Evolutionary conservation across 2,329 filamentous ascomycete species (phyloP), one percentile per base, ranked within the genome.

Genomic region (Aureobasidium zeae): DNA sequence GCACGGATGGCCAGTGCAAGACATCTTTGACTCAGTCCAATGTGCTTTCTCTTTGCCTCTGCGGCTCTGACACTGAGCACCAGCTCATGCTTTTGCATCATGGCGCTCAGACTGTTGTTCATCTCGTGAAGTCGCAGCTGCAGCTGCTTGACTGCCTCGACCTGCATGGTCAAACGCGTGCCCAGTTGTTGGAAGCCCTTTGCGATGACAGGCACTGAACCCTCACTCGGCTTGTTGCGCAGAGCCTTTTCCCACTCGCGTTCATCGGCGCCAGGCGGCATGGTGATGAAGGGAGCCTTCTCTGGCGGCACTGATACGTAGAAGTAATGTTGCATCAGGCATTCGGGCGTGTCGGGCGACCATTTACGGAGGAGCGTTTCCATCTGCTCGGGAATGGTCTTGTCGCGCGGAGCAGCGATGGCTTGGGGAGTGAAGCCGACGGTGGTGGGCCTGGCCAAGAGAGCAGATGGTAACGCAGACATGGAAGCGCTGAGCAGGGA

Each of bases 241-340:
- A 89, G 73, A 0, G 86, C 86, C 54, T 87, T 83, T 56, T 93
- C 86, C 83, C 85, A 93, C 57, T 84, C 83, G 51, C 77, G 74
- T 26, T 81, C 76, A 57, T 88, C 79, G 57, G 91, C 86, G 52
- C 76, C 70, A 1, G 77, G 68, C 12, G 75, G 70, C 2, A 83
- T 83, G 51, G 79, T 76, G 62, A 83, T 88, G 61, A 83, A 87
- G 9, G 83, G 83, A n/a, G 82, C 79, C 57, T 75, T 74, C 41
- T 77, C 74, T 55, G 83, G 77, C 50, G 83, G 79, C 50, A 88
- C 83, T 52, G 84, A 79, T 65, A 91, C 91, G 71, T 91, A 93
- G 61, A 91, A 86, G 68, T 89, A 89, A 57, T 83, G 71, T 61
- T 86, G 83, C 67, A 91, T 86, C 20, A 75, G 76, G 54, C 83